Conservation (phyloP, 345 rosid genomes). For the Lenwebbia sp. region DNA sequence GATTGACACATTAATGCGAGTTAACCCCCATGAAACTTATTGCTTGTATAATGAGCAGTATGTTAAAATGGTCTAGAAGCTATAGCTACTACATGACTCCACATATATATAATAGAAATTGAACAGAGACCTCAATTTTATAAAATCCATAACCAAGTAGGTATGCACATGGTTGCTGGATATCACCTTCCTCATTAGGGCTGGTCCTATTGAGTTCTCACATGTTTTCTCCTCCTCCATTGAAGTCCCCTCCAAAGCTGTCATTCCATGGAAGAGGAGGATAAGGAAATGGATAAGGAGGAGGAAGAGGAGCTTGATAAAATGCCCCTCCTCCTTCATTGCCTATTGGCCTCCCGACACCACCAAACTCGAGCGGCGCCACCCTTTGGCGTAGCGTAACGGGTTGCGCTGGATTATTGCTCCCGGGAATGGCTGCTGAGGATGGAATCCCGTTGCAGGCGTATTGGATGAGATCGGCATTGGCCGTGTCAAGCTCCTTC, state of each 20-base stretch:
- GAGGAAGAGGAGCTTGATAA: conserved; percentile 6
- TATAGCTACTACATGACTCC: background rate
- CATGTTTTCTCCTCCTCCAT: conserved; percentile 41
- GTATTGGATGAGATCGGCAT: conserved; percentile 66
- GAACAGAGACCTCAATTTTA: background rate
- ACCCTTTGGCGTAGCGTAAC: background rate
- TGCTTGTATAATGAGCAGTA: background rate
- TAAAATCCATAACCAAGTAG: background rate
- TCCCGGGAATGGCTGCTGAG: background rate
- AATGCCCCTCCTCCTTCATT: conserved; percentile 6
- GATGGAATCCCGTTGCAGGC: conserved; percentile 20
- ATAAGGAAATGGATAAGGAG: conserved; percentile 1
- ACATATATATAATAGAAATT: background rate
- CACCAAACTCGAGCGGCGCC: background rate
- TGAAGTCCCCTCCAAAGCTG: conserved; percentile 26
- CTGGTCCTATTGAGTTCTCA: conserved; percentile 18
- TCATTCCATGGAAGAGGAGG: conserved; percentile 25
- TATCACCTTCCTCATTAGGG: background rate
- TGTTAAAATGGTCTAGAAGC: background rate
- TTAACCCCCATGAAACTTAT: background rate
- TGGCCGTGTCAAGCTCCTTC: conserved; percentile 82
- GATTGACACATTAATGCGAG: background rate
- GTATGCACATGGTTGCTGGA: background rate
- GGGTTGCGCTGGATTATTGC: background rate
- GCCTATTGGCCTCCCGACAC: background rate